A percentile compares a stretch with the other conserved stretches of the same genome.
phyloP scores from a whole-genome alignment of 768 basidiomycete species.

The Boletus huronensis region DNA sequence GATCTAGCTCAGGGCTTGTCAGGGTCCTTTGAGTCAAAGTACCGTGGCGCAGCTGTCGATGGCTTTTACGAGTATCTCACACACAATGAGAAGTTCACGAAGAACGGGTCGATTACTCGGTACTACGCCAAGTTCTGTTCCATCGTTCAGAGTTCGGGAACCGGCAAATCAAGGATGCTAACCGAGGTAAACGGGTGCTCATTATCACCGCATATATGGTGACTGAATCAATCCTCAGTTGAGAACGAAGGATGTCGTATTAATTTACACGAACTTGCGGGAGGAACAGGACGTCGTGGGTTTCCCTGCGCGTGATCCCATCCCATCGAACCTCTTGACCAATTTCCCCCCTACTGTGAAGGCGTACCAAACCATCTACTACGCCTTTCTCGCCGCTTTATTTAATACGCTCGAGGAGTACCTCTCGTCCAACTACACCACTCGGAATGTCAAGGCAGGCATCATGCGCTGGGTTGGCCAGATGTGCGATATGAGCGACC shows the following conservation, averaged over 20 bases:
- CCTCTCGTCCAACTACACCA: no score
- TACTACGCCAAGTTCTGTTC: constrained; percentile 2
- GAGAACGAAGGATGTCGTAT: background rate
- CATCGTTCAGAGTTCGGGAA: constrained; percentile 1
- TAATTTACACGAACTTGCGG: background rate
- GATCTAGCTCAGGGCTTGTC: no score
- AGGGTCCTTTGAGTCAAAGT: no score
- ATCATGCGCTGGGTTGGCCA: background rate
- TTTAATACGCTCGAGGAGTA: no score
- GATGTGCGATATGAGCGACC: background rate
- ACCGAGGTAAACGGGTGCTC: background rate
- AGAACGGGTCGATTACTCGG: no score
- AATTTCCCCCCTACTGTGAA: background rate
- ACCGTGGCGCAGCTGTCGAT: no score
- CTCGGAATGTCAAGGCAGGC: no score
- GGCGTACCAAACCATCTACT: background rate
- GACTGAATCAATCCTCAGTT: background rate
- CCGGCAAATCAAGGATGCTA: constrained; percentile 1
- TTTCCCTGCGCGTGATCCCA: background rate
- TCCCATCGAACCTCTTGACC: background rate
- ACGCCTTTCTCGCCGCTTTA: constrained; percentile 6
- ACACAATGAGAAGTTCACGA: no score
- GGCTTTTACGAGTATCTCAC: no score
- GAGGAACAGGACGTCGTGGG: background rate
- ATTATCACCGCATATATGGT: background rate